These are phyloP conservation scores for Quercus suber DNA, from an alignment of 306 rosid species.

Conservation along the genomic window DNA sequence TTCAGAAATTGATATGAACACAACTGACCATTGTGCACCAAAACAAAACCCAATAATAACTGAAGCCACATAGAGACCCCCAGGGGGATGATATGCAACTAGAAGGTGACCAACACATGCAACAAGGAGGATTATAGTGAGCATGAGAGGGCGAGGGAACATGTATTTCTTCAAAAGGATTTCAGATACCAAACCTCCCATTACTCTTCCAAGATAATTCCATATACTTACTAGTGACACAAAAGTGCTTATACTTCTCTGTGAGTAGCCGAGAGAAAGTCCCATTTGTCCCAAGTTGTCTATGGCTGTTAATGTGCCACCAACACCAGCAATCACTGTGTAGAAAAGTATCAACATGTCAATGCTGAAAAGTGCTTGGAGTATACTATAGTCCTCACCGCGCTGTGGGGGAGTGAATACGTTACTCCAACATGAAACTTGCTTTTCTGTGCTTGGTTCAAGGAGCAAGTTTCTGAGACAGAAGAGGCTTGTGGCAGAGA, in stretches of 20 bases:
- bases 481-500: background rate
- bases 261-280: constrained; percentile 38
- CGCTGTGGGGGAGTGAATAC: constrained; percentile 41
- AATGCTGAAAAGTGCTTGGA: constrained; percentile 61
- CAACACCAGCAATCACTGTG: constrained; percentile 50
- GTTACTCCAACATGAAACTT: constrained; percentile 43
- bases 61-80: constrained; percentile 55
- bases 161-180: constrained; percentile 27
- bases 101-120: constrained; percentile 51
- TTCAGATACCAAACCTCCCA: constrained; percentile 52
- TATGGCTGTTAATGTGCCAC: constrained; percentile 52
- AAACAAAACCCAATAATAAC: constrained; percentile 67
- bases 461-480: background rate
- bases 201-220: constrained; percentile 52
- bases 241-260: constrained; percentile 44
- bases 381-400: constrained; percentile 62
- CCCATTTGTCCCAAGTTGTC: constrained; percentile 70
- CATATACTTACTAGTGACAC: constrained; percentile 61
- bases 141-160: constrained; percentile 51
- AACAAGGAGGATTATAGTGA: constrained; percentile 36
- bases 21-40: constrained; percentile 86
- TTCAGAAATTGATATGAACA: constrained; percentile 76
- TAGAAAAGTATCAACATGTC: constrained; percentile 52
- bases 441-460: background rate
- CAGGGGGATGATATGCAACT: constrained; percentile 37